Percentiles rank a stretch among this genome's conserved stretches.
Conservation (phyloP, 306 rosid genomes). For the Malus sylvestris region DNA sequence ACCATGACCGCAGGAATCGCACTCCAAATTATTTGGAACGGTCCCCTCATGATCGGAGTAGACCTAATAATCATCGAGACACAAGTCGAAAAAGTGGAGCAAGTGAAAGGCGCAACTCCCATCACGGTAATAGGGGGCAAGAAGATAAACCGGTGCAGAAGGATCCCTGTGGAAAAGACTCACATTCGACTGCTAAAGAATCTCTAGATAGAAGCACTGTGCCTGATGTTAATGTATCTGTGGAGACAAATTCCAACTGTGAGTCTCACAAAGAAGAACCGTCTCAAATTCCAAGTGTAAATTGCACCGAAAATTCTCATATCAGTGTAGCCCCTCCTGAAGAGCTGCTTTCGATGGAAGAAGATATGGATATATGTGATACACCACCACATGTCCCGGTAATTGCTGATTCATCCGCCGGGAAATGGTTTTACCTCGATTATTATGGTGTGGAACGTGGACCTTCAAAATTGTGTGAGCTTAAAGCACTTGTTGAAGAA, state of each 20-base stretch:
- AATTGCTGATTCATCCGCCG: constrained; percentile 53
- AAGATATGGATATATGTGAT: constrained; percentile 98
- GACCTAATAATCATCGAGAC: constrained; percentile 39
- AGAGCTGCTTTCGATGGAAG: constrained; percentile 93
- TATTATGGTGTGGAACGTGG: constrained; percentile 74
- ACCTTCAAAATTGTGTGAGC: constrained; percentile 72
- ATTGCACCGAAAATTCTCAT: constrained; percentile 40
- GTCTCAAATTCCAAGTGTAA: constrained; percentile 48
- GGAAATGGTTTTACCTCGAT: constrained; percentile 96
- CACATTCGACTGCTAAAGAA: constrained; percentile 41
- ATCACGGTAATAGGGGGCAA: constrained; percentile 36
- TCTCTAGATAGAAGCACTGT: constrained; percentile 44
- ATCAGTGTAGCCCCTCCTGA: constrained; percentile 43
- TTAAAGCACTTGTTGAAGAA: constrained; percentile 75
- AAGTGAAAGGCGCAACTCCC: constrained; percentile 43
- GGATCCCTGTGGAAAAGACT: constrained; percentile 42
- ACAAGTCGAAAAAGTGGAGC: constrained; percentile 39
- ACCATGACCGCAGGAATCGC: constrained; percentile 46
- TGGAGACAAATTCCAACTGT: constrained; percentile 35
- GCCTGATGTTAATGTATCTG: constrained; percentile 26
- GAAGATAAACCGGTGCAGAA: constrained; percentile 52
- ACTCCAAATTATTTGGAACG: constrained; percentile 56
- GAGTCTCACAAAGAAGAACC: constrained; percentile 44
- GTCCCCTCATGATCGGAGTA: constrained; percentile 51
- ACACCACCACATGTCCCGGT: constrained; percentile 91